Conservation (phyloP, 1,284 basidiomycete species). For the Trichosporon sp. region DNA sequence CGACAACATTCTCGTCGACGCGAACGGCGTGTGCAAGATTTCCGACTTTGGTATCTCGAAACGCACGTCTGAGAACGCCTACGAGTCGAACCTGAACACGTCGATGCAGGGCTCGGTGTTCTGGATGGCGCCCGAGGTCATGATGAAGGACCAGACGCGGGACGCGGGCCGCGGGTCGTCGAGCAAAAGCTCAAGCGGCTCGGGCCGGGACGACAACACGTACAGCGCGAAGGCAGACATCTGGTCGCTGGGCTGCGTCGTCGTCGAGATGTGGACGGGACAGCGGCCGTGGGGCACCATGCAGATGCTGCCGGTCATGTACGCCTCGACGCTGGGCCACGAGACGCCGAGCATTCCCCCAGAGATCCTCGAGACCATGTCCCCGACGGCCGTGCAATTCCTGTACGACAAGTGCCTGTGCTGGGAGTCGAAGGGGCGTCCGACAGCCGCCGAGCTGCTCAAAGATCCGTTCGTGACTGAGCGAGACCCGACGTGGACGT, state of each 20-base stretch:
- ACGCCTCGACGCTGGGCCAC: conserved; percentile 64
- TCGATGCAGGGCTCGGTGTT: conserved; percentile 96
- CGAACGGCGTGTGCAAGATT: conserved; percentile 90
- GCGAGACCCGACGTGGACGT: conserved; percentile 69
- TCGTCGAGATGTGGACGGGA: conserved; percentile 97
- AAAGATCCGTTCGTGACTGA: conserved; percentile 72
- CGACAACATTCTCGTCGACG: conserved; percentile 96
- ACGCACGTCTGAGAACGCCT: conserved; percentile 68
- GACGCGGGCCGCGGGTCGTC: not conserved
- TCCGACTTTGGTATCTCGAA: conserved; percentile 92
- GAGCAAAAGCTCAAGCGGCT: not conserved
- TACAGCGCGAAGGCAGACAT: conserved; percentile 98
- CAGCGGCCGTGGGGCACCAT: conserved; percentile 86
- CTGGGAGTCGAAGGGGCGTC: conserved; percentile 79
- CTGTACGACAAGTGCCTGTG: conserved; percentile 81
- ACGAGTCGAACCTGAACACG: conserved; percentile 68
- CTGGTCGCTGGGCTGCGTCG: conserved; percentile 95
- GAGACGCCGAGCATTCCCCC: conserved; percentile 81
- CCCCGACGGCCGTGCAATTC: conserved; percentile 75
- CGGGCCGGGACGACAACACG: conserved; percentile 51
- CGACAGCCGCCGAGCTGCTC: conserved; percentile 73
- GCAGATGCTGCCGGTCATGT: conserved; percentile 86
- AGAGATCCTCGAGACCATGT: conserved; percentile 55
- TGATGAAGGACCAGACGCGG: conserved; percentile 51
- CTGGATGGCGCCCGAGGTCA: conserved; percentile 99